Conservation (phyloP, 306 rosid species). For the Carpinus viminea region DNA sequence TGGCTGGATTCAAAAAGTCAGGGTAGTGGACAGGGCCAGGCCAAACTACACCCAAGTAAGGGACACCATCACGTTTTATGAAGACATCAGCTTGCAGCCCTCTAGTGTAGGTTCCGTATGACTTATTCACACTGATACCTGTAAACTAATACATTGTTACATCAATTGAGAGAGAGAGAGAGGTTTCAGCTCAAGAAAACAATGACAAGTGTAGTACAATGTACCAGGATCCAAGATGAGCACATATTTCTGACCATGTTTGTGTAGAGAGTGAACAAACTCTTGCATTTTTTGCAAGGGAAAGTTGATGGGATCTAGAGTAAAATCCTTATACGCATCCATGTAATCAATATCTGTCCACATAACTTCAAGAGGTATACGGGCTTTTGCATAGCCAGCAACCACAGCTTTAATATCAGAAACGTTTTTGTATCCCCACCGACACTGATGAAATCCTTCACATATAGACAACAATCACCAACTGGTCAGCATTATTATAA, state of each 20-base stretch:
- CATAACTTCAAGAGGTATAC: slow-evolving; percentile 85
- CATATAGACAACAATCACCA: slow-evolving; percentile 6
- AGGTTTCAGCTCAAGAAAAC: neutral
- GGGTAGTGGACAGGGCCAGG: slow-evolving; percentile 84
- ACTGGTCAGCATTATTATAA: slow-evolving; percentile 10
- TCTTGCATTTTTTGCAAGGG: slow-evolving; percentile 61
- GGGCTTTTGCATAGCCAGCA: slow-evolving; percentile 65
- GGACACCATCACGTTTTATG: slow-evolving; percentile 61
- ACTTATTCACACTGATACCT: slow-evolving; percentile 68
- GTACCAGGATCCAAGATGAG: slow-evolving; percentile 83
- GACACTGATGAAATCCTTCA: slow-evolving; percentile 89
- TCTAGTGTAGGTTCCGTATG: slow-evolving; percentile 61
- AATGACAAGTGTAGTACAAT: slow-evolving; percentile 7
- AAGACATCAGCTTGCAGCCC: slow-evolving; percentile 68
- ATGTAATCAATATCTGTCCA: slow-evolving; percentile 97
- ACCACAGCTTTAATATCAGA: slow-evolving; percentile 63
- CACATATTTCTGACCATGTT: slow-evolving; percentile 79
- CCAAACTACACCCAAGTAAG: slow-evolving; percentile 85
- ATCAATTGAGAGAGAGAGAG: slow-evolving; percentile 5
- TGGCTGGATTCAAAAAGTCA: slow-evolving; percentile 68
- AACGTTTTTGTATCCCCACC: slow-evolving; percentile 78
- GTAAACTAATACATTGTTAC: neutral
- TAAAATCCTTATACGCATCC: slow-evolving; percentile 85
- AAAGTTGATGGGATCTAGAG: slow-evolving; percentile 83
- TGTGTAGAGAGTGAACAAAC: slow-evolving; percentile 64